phyloP scores from a whole-genome alignment of 768 basidiomycete genomes.

The Macrolepiota albuminosa region DNA sequence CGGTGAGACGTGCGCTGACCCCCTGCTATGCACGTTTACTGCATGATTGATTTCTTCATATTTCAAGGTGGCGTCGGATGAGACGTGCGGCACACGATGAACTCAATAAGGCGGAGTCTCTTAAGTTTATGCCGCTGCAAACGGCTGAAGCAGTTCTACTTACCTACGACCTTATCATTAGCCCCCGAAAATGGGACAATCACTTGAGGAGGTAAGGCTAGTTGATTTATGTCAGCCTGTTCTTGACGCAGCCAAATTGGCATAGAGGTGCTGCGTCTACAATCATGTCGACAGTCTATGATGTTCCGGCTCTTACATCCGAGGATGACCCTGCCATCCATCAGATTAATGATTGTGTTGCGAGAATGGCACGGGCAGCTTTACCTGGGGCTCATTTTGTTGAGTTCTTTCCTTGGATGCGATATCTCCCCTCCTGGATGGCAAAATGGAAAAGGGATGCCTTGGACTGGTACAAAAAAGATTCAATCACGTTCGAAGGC shows the following conservation, averaged over 20 bases:
- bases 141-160: slow-evolving; percentile 25
- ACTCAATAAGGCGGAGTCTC: slow-evolving; percentile 20
- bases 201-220: not conserved
- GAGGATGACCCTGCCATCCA: not conserved
- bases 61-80: not conserved
- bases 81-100: slow-evolving; percentile 26
- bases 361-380: slow-evolving; percentile 15
- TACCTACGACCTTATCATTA: slow-evolving; percentile 24
- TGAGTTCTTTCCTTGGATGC: not conserved
- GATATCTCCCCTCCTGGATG: not conserved
- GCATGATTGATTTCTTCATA: not conserved
- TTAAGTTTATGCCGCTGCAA: slow-evolving; percentile 22
- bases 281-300: not conserved
- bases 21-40: not conserved
- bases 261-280: not conserved
- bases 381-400: slow-evolving; percentile 11
- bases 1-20: not conserved
- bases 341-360: not conserved
- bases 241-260: not conserved
- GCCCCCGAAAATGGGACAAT: not conserved
- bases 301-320: not conserved
- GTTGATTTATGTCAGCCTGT: not conserved
- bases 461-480: not conserved
- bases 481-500: not conserved
- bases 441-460: not conserved